Evolutionary conservation across 2,329 filamentous ascomycete genomes (phyloP).

Genomic region (Beauveria scarabaeidicola): DNA sequence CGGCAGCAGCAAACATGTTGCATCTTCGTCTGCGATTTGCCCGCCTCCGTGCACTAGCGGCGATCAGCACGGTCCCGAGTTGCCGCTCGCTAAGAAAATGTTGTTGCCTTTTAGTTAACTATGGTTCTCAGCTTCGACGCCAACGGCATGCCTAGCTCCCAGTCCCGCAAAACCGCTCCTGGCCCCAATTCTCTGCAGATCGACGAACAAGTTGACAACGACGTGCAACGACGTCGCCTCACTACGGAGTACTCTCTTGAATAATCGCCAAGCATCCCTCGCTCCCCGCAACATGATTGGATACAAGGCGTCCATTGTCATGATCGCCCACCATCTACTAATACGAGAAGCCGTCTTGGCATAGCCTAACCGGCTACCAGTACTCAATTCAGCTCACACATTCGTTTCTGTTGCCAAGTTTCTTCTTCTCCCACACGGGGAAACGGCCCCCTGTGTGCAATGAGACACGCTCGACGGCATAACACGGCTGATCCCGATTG

Average conservation of each 20-base stretch:
- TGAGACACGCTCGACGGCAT: neutral
- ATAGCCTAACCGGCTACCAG: neutral
- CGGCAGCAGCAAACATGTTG: neutral
- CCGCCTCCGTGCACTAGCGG: neutral
- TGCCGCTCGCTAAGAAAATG: neutral
- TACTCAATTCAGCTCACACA: neutral
- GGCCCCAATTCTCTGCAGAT: neutral
- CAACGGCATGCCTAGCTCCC: neutral
- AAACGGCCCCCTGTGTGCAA: neutral
- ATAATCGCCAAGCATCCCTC: neutral
- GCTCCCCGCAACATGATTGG: neutral
- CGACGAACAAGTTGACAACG: neutral
- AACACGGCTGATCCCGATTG: neutral
- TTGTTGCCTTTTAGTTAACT: neutral
- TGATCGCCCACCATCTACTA: neutral
- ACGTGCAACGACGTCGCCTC: neutral
- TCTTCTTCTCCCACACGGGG: too few relatives aligned
- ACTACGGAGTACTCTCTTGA: neutral
- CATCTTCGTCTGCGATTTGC: neutral
- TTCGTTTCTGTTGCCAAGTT: neutral
- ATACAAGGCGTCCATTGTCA: neutral
- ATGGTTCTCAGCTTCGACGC: conserved; percentile 1
- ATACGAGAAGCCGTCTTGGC: neutral
- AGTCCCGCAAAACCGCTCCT: neutral
- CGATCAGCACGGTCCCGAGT: neutral